phyloP scores from a whole-genome alignment of 257 asterid genomes.

The Lantana camara region DNA sequence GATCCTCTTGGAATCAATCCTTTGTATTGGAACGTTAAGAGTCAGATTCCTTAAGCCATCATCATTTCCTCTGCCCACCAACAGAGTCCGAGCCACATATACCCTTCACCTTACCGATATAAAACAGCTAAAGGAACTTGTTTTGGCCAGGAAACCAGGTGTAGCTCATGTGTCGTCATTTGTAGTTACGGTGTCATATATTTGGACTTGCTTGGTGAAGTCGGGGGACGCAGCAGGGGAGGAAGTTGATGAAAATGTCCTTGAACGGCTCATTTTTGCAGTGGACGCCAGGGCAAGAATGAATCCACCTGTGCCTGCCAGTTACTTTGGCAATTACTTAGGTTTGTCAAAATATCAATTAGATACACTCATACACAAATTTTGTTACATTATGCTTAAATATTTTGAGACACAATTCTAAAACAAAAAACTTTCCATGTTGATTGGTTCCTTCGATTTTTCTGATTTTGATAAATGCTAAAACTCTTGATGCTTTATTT shows the following conservation, averaged over 20 bases:
- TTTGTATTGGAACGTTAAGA: not conserved
- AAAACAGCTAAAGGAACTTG: constrained; percentile 28
- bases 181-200: constrained; percentile 30
- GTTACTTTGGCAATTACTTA: constrained; percentile 43
- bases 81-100: constrained; percentile 24
- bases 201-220: constrained; percentile 44
- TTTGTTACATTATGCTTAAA: no score
- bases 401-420: no score
- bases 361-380: no score
- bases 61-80: constrained; percentile 21
- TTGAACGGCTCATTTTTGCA: constrained; percentile 24
- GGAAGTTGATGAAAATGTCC: not conserved
- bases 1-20: not conserved
- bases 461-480: no score
- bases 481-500: no score
- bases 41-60: not conserved
- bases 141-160: constrained; percentile 15
- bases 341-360: no score
- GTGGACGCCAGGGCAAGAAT: constrained; percentile 34
- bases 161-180: constrained; percentile 33
- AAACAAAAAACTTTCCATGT: no score
- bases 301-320: no score
- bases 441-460: no score
- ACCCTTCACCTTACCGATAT: constrained; percentile 23
- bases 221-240: constrained; percentile 13